Percentiles rank a stretch among this genome's conserved stretches.
phyloP scores from a whole-genome alignment of 164 flowering plant genomes.

The Saururus chinensis region DNA sequence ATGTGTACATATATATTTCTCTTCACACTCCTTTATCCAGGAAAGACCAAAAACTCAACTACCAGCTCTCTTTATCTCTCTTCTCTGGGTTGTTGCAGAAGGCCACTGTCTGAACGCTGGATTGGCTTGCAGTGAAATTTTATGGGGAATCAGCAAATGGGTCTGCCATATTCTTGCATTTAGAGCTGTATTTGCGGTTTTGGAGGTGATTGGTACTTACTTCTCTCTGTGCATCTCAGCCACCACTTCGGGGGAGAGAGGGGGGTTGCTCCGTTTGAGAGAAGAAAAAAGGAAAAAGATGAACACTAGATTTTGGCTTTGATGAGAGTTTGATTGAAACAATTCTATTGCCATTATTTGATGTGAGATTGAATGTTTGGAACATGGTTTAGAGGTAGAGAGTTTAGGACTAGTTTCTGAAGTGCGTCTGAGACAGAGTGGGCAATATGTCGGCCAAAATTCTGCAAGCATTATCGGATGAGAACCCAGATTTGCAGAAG shows the following conservation, averaged over 20 bases:
- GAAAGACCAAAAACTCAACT: no score
- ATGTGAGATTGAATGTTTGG: no score
- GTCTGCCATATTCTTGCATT: background rate
- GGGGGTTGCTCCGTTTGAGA: background rate
- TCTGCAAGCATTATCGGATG: slow-evolving; percentile 30
- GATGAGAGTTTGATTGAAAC: no score
- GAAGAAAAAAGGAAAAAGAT: background rate
- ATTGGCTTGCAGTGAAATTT: background rate
- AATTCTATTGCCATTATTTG: no score
- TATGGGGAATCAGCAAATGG: background rate
- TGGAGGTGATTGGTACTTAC: background rate
- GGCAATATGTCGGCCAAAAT: slow-evolving; percentile 32
- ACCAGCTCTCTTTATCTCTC: no score
- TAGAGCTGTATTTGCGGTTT: background rate
- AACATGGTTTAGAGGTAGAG: background rate
- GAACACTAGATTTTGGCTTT: background rate
- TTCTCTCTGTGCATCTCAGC: no score
- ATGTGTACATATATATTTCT: background rate
- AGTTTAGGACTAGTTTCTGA: background rate
- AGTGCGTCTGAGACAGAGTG: background rate
- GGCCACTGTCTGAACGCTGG: background rate
- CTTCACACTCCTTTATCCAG: background rate
- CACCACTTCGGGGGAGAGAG: no score
- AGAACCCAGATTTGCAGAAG: slow-evolving; percentile 34
- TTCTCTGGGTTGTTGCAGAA: background rate